phyloP scores from a whole-genome alignment of 257 asterid species.

The Solanum ossicruentum region DNA sequence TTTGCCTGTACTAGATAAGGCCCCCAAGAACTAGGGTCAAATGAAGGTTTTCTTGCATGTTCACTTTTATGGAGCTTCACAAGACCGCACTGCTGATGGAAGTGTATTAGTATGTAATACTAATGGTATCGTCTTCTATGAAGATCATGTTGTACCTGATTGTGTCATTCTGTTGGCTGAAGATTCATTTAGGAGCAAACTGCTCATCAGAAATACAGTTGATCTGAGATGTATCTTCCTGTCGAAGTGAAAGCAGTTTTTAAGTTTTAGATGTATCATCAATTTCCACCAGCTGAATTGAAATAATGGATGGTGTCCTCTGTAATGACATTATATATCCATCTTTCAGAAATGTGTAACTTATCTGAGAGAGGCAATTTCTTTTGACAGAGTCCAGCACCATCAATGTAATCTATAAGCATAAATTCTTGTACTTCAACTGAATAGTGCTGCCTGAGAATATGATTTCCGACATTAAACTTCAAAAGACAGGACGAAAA shows the following conservation, averaged over 20 bases:
- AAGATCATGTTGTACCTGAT: background rate
- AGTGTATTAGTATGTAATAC: background rate
- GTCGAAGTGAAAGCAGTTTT: background rate
- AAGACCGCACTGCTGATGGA: background rate
- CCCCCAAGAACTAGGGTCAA: background rate
- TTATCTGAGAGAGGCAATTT: background rate
- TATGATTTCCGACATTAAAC: too few species aligned
- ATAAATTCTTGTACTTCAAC: background rate
- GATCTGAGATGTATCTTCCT: background rate
- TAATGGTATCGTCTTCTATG: background rate
- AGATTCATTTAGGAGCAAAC: background rate
- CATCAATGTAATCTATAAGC: background rate
- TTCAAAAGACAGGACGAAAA: background rate
- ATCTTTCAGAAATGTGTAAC: background rate
- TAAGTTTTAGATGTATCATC: background rate
- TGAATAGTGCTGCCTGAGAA: background rate
- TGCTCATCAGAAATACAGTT: background rate
- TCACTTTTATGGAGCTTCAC: background rate
- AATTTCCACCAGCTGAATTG: background rate
- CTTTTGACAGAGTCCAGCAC: background rate
- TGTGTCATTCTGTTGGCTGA: background rate
- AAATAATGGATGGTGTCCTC: background rate
- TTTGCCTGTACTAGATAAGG: conserved; percentile 51
- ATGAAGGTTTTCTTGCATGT: background rate
- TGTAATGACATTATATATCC: background rate